phyloP scores from a whole-genome alignment of 148 eudicot genomes.

The Rhododendron ferrugineum region DNA sequence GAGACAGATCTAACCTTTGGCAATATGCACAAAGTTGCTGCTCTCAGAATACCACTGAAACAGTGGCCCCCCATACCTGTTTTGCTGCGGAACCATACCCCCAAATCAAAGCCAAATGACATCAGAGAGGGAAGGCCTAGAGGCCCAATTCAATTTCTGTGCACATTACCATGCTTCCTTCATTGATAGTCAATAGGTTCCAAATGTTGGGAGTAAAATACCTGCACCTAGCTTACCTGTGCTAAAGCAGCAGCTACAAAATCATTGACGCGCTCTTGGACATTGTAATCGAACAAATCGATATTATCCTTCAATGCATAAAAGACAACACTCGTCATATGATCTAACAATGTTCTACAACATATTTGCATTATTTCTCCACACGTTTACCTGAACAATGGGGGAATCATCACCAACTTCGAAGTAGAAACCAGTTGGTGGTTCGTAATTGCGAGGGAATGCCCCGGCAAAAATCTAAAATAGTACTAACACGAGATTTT shows the following conservation, averaged over 20 bases:
- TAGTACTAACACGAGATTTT: neutral
- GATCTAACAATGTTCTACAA: neutral
- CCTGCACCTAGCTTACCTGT: slow-evolving; percentile 46
- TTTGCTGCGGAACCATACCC: no score
- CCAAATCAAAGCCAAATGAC: no score
- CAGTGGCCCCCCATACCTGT: no score
- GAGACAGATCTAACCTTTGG: no score
- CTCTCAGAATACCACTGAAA: no score
- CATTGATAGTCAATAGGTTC: neutral
- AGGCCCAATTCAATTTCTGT: no score
- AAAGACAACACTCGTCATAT: slow-evolving; percentile 12
- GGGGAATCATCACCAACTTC: slow-evolving; percentile 56
- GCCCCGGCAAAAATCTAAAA: slow-evolving; percentile 78
- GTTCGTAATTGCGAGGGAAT: slow-evolving; percentile 66
- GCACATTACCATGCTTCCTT: no score
- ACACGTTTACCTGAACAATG: slow-evolving; percentile 63
- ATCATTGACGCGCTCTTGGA: slow-evolving; percentile 74
- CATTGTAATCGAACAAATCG: slow-evolving; percentile 90
- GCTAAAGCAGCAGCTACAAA: slow-evolving; percentile 86
- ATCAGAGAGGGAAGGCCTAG: no score
- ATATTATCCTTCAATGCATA: slow-evolving; percentile 68
- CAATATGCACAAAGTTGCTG: no score
- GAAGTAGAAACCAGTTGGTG: slow-evolving; percentile 68
- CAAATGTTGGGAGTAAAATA: neutral
- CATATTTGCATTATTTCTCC: neutral